Evolutionary conservation across 352 stramenopile genomes (phyloP).

Genomic region (Phytophthora podocarpi): DNA sequence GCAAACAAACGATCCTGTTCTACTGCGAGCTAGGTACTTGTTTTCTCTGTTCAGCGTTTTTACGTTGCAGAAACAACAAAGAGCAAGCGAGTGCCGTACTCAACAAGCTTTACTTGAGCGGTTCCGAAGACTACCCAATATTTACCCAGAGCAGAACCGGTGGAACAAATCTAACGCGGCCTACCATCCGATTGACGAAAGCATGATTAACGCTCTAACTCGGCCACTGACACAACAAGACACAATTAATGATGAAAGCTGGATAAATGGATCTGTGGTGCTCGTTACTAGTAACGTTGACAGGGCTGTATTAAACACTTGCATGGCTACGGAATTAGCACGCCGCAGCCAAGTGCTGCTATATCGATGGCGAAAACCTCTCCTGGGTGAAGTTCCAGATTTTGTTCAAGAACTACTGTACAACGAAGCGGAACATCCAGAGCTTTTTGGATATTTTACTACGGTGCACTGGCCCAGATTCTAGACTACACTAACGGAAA

Average conservation of each 20-base stretch:
- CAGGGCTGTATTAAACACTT: not conserved
- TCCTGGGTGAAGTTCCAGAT: too few relatives aligned
- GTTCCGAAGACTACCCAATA: not conserved
- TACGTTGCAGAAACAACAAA: not conserved
- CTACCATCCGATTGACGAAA: not conserved
- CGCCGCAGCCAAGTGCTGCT: too few relatives aligned
- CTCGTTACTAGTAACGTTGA: slow-evolving; percentile 7
- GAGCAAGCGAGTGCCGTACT: not conserved
- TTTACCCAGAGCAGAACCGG: not conserved
- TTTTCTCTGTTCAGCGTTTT: slow-evolving; percentile 5
- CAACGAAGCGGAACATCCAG: too few relatives aligned
- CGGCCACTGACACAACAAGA: not conserved
- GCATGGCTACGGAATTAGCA: not conserved
- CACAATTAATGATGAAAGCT: not conserved
- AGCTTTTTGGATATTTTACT: too few relatives aligned
- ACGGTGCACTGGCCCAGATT: too few relatives aligned
- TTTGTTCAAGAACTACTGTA: too few relatives aligned
- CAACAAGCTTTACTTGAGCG: not conserved
- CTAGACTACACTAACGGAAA: too few relatives aligned
- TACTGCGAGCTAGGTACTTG: not conserved
- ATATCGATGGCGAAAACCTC: not conserved
- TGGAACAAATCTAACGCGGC: not conserved
- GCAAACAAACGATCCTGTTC: not conserved
- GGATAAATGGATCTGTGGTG: not conserved
- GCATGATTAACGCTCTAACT: not conserved